Evolutionary conservation across 345 rosid genomes (phyloP).

Genomic region (Iberis pinnata): DNA sequence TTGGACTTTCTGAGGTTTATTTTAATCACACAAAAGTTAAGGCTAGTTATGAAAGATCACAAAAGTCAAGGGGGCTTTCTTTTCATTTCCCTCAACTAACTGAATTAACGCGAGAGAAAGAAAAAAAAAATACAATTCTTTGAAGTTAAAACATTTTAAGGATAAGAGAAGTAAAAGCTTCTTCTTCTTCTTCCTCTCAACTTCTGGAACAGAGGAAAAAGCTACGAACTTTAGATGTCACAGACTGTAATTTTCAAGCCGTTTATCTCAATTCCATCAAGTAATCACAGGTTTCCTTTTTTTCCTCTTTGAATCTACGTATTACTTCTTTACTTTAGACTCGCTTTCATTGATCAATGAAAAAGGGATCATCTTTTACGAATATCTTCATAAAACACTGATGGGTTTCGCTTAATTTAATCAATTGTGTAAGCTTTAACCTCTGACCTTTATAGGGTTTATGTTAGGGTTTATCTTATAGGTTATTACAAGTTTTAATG

Average conservation of each 20-base stretch:
- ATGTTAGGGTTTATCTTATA: background rate
- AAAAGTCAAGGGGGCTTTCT: too few relatives aligned
- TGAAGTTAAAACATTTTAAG: too few relatives aligned
- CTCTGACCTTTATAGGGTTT: background rate
- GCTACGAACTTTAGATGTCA: constrained; percentile 28
- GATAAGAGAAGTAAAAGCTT: too few relatives aligned
- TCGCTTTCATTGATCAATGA: background rate
- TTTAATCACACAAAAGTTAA: too few relatives aligned
- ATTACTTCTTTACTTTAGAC: background rate
- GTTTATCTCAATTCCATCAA: constrained; percentile 33
- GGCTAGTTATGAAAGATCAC: too few relatives aligned
- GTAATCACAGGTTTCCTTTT: constrained; percentile 32
- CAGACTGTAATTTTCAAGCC: constrained; percentile 32
- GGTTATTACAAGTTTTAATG: background rate
- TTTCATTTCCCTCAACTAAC: too few relatives aligned
- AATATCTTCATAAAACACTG: background rate
- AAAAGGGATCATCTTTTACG: background rate
- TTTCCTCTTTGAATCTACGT: constrained; percentile 1
- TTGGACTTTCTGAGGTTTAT: too few relatives aligned
- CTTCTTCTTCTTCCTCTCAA: constrained; percentile 13
- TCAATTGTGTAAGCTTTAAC: constrained; percentile 9
- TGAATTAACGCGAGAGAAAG: too few relatives aligned
- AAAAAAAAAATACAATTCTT: too few relatives aligned
- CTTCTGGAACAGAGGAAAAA: constrained; percentile 10
- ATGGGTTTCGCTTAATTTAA: constrained; percentile 4